Evolutionary conservation across 495 filamentous ascomycete species (phyloP), one percentile per base, ranked within the genome.

Genomic region (Xylaria palmicola): DNA sequence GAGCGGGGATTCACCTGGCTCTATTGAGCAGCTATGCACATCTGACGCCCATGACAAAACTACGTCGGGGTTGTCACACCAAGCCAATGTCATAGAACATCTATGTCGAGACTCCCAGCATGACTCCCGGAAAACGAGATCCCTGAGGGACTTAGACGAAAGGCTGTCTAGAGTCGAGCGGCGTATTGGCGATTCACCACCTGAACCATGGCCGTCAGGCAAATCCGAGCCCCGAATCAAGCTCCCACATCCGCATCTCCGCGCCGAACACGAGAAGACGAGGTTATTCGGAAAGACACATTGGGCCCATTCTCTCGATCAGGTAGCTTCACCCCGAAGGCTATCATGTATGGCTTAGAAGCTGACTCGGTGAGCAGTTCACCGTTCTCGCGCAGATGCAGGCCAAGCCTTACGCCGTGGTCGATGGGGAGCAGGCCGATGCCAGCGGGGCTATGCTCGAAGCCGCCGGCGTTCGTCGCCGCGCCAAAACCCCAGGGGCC

Each of bases 301-400:
- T 24, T 59, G 56, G 56, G 20, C 39, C 6, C 56, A 59, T 10
- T 59, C 56, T 9, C 45, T 59, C 6, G 56, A 59, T n/a, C 56
- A 59, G 56, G n/a, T n/a, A n/a, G n/a, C n/a, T n/a, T n/a, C n/a
- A n/a, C n/a, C n/a, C n/a, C n/a, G n/a, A n/a, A n/a, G n/a, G n/a
- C n/a, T n/a, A n/a, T n/a, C n/a, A n/a, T n/a, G n/a, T n/a, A n/a
- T n/a, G n/a, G n/a, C n/a, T n/a, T n/a, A n/a, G n/a, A n/a, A n/a
- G n/a, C 39, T 56, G 15, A 56, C 32, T 15, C 13, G 1, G n/a
- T 12, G 4, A 6, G 7, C 13, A 59, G 56, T 59, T 59, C n/a
- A 48, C 37, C 36, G 20, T 59, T 7, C 56, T 59, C 20, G 24
- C 56, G 12, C 41, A 50, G 27, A 59, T 59, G 56, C 56, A 59